Percentiles rank a stretch among this genome's conserved stretches.
Evolutionary conservation across 2,329 filamentous ascomycete species (phyloP).

Genomic region (Lachnellula subtilissima): DNA sequence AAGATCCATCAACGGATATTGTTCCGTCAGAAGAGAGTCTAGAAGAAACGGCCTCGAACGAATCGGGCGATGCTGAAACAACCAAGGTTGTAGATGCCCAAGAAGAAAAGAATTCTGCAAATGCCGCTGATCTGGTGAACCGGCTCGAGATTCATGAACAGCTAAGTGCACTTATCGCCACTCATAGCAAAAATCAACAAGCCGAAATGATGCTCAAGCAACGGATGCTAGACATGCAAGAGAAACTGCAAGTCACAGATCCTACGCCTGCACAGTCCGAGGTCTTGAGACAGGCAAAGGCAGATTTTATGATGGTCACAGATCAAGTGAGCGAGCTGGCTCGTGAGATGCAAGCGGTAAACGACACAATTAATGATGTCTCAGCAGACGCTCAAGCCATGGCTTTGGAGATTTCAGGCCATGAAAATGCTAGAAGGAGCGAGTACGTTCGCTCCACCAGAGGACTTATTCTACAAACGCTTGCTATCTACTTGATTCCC

Average conservation of each 20-base stretch:
- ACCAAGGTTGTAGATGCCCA: neutral
- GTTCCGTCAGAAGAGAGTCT: neutral
- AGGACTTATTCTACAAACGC: conserved; percentile 50
- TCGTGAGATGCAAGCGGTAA: conserved; percentile 8
- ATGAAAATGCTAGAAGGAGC: conserved; percentile 22
- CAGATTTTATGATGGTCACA: conserved; percentile 6
- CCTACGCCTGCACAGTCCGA: conserved; percentile 3
- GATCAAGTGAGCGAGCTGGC: conserved; percentile 7
- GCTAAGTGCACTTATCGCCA: conserved; percentile 4
- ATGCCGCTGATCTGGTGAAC: conserved; percentile 1
- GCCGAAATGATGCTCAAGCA: conserved; percentile 16
- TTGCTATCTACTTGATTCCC: conserved; percentile 56
- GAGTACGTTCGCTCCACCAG: conserved; percentile 55
- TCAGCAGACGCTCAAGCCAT: neutral
- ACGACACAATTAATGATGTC: conserved; percentile 7
- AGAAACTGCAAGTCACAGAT: conserved; percentile 5
- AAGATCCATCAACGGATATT: conserved; percentile 9
- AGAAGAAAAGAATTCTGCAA: neutral
- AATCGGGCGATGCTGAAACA: neutral
- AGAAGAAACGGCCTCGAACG: neutral
- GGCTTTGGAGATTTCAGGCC: neutral
- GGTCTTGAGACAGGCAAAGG: conserved; percentile 1
- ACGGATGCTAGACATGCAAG: conserved; percentile 19
- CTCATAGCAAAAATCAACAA: conserved; percentile 6
- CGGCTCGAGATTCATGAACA: conserved; percentile 5